These are phyloP conservation scores for Fomitopsis serialis DNA, from an alignment of 768 basidiomycete genomes.

Conservation along the genomic window DNA sequence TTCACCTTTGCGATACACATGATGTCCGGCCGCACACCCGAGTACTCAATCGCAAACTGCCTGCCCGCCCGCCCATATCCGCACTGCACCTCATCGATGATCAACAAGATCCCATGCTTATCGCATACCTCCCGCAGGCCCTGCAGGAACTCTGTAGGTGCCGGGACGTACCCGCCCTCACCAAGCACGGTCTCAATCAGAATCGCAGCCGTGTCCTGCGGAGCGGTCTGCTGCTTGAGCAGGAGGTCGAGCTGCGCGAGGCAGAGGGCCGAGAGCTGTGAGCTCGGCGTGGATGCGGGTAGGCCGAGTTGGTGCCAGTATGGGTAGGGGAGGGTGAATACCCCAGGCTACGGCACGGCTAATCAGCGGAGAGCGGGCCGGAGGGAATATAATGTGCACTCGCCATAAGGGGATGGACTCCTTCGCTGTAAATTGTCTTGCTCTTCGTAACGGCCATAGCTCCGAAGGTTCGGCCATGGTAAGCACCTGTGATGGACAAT, in stretches of 20 bases:
- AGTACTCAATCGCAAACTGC: slow-evolving; percentile 78
- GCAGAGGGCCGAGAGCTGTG: slow-evolving; percentile 54
- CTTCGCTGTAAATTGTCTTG: slow-evolving; percentile 87
- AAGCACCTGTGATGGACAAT: slow-evolving; percentile 44
- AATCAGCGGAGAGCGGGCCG: background rate
- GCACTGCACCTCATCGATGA: slow-evolving; percentile 84
- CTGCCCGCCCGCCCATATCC: slow-evolving; percentile 88
- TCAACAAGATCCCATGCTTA: slow-evolving; percentile 76
- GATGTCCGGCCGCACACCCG: slow-evolving; percentile 83
- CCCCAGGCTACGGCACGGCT: slow-evolving; percentile 57
- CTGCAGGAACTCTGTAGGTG: slow-evolving; percentile 72
- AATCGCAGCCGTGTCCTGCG: slow-evolving; percentile 88
- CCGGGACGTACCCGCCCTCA: slow-evolving; percentile 93
- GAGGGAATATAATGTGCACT: slow-evolving; percentile 13
- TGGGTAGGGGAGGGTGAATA: slow-evolving; percentile 78
- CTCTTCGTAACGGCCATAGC: slow-evolving; percentile 92
- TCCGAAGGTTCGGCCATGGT: slow-evolving; percentile 91
- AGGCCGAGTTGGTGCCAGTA: slow-evolving; percentile 87
- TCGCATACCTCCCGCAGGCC: slow-evolving; percentile 86
- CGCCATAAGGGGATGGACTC: slow-evolving; percentile 80
- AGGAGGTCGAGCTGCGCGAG: slow-evolving; percentile 81
- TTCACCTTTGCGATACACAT: slow-evolving; percentile 81
- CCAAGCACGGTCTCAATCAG: slow-evolving; percentile 91
- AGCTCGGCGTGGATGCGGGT: slow-evolving; percentile 46
- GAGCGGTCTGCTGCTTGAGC: slow-evolving; percentile 73